phyloP scores from a whole-genome alignment of 805 yeast species.

The Wickerhamomyces silvicola region DNA sequence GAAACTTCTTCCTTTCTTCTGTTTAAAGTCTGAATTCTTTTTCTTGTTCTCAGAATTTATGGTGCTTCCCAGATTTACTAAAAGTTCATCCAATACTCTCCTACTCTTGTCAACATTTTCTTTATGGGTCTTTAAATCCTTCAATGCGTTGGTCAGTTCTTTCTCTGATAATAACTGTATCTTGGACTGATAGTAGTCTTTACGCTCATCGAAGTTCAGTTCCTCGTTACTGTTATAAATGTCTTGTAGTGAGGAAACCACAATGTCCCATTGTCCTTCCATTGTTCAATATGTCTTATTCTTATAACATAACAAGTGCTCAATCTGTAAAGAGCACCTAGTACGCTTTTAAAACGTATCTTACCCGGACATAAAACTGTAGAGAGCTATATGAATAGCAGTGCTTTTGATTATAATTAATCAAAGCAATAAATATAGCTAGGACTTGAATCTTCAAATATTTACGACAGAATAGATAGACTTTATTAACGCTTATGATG shows the following conservation, averaged over 20 bases:
- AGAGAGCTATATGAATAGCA: too few relatives aligned
- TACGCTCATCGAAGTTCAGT: slow-evolving; percentile 38
- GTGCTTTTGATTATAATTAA: too few relatives aligned
- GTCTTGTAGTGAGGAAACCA: slow-evolving; percentile 61
- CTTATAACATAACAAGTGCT: too few relatives aligned
- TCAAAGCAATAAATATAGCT: too few relatives aligned
- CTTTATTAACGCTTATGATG: too few relatives aligned
- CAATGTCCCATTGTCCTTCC: slow-evolving; percentile 66
- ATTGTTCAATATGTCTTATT: slow-evolving; percentile 18
- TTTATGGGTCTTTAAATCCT: slow-evolving; percentile 43
- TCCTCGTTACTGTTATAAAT: slow-evolving; percentile 57
- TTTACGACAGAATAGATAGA: too few relatives aligned
- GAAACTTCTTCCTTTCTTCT: slow-evolving; percentile 24
- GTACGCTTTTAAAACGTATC: too few relatives aligned
- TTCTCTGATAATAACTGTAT: slow-evolving; percentile 28
- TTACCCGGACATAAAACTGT: too few relatives aligned
- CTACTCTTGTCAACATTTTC: slow-evolving; percentile 51
- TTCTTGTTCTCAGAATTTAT: slow-evolving; percentile 25
- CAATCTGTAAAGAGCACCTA: too few relatives aligned
- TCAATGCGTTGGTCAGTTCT: slow-evolving; percentile 34
- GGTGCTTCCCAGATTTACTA: slow-evolving; percentile 41
- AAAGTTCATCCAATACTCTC: slow-evolving; percentile 34
- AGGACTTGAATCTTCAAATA: too few relatives aligned
- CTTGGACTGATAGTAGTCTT: slow-evolving; percentile 22
- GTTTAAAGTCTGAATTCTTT: slow-evolving; percentile 16